A percentile compares a stretch with the other conserved stretches of the same genome.
Conservation (phyloP, 441 rosid genomes). For the Francoa sonchifolia region DNA sequence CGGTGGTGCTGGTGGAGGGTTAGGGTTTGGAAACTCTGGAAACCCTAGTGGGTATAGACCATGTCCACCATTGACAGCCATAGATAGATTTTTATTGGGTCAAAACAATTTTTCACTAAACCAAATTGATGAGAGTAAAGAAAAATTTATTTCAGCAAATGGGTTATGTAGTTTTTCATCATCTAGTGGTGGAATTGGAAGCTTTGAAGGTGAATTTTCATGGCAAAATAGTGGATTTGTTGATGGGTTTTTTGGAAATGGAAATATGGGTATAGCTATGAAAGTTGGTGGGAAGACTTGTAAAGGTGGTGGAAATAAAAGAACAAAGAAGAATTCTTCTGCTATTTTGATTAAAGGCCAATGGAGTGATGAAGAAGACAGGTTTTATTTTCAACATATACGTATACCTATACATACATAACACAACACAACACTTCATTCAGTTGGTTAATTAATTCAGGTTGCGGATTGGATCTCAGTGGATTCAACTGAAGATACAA, state of each 20-base stretch:
- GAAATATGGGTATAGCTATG: slow-evolving; percentile 15
- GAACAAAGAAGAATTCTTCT: slow-evolving; percentile 28
- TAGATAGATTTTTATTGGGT: slow-evolving; percentile 58
- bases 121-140: slow-evolving; percentile 18
- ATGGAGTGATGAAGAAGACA: slow-evolving; percentile 91
- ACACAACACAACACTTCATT: no score
- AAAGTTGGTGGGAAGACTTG: slow-evolving; percentile 13
- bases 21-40: slow-evolving; percentile 13
- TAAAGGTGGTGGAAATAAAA: slow-evolving; percentile 16
- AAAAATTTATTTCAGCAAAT: slow-evolving; percentile 13
- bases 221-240: slow-evolving; percentile 22
- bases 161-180: slow-evolving; percentile 16
- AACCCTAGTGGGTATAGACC: slow-evolving; percentile 17
- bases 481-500: no score
- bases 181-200: slow-evolving; percentile 12
- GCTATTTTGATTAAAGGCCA: slow-evolving; percentile 69
- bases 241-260: slow-evolving; percentile 24
- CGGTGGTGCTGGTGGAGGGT: slow-evolving; percentile 3
- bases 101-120: slow-evolving; percentile 19
- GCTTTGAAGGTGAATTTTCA: background rate
- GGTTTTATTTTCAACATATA: slow-evolving; percentile 19
- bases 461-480: no score
- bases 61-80: slow-evolving; percentile 53
- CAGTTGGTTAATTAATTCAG: no score
- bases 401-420: background rate